Evolutionary conservation across 2,329 filamentous ascomycete genomes (phyloP).

Genomic region (Fusarium incarnatum): DNA sequence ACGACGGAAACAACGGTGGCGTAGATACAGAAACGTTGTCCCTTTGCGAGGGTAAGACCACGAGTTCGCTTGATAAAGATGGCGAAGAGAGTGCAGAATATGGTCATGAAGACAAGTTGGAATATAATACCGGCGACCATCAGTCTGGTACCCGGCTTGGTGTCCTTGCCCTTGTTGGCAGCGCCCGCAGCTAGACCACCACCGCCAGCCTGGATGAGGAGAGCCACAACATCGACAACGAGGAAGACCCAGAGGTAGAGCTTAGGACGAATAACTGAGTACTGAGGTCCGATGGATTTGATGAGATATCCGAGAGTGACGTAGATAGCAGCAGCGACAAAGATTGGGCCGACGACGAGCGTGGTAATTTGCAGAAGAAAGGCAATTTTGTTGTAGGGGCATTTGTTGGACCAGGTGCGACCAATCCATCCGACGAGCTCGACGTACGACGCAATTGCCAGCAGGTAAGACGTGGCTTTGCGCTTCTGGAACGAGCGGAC

Average conservation of each 20-base stretch:
- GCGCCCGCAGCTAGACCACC: constrained; percentile 58
- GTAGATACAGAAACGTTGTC: constrained; percentile 44
- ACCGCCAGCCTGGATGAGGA: constrained; percentile 56
- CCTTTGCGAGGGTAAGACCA: constrained; percentile 47
- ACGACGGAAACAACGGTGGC: constrained; percentile 57
- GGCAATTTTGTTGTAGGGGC: constrained; percentile 60
- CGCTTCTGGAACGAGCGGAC: constrained; percentile 37
- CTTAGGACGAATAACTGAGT: constrained; percentile 56
- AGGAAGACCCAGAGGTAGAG: constrained; percentile 63
- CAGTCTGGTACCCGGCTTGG: constrained; percentile 57
- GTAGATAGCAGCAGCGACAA: constrained; percentile 64
- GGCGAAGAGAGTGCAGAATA: constrained; percentile 56
- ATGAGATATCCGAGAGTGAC: constrained; percentile 62
- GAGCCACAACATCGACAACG: constrained; percentile 48
- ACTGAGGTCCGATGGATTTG: constrained; percentile 55
- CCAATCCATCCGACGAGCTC: constrained; percentile 62
- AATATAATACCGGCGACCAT: constrained; percentile 64
- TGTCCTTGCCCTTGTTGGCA: constrained; percentile 51
- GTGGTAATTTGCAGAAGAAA: constrained; percentile 64
- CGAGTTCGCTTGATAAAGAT: constrained; percentile 55
- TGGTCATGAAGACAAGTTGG: constrained; percentile 61
- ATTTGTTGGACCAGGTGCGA: constrained; percentile 60
- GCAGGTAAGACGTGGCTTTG: constrained; percentile 32
- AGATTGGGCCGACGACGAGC: constrained; percentile 58
- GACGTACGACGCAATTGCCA: constrained; percentile 34